Conservation (phyloP, 75 land plant species). For the Sequoiadendron giganteum region DNA sequence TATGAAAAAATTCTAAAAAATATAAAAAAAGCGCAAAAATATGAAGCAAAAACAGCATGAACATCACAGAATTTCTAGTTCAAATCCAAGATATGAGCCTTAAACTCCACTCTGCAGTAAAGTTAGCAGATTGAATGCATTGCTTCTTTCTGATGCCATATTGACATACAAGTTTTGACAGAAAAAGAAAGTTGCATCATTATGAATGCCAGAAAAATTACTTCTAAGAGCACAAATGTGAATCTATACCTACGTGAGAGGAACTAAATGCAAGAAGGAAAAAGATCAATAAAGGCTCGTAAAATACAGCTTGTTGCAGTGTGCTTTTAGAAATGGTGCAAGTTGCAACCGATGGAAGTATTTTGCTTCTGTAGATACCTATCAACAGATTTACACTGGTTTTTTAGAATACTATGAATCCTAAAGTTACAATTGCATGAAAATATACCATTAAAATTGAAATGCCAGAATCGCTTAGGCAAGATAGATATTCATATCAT, state of each 20-base stretch:
- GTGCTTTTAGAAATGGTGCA: background rate
- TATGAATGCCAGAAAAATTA: background rate
- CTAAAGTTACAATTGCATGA: background rate
- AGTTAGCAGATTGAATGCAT: background rate
- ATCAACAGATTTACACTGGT: background rate
- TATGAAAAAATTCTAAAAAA: background rate
- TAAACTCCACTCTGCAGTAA: background rate
- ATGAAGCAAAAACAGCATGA: background rate
- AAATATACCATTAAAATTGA: background rate
- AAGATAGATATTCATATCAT: background rate
- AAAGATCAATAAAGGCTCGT: background rate
- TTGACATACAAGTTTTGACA: background rate
- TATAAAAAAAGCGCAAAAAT: background rate
- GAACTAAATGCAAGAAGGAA: background rate
- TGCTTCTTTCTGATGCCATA: background rate
- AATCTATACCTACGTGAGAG: background rate
- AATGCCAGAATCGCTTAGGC: background rate
- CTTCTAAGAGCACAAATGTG: background rate
- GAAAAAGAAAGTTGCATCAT: background rate
- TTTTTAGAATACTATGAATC: background rate
- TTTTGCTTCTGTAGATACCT: background rate
- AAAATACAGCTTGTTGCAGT: background rate
- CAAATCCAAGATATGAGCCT: background rate
- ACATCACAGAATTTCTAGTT: background rate
- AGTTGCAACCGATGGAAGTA: background rate